Percentiles rank a stretch among this genome's conserved stretches.
Evolutionary conservation across 1,139 yeast genomes (phyloP).

Genomic region (Geotrichum europaeum): DNA sequence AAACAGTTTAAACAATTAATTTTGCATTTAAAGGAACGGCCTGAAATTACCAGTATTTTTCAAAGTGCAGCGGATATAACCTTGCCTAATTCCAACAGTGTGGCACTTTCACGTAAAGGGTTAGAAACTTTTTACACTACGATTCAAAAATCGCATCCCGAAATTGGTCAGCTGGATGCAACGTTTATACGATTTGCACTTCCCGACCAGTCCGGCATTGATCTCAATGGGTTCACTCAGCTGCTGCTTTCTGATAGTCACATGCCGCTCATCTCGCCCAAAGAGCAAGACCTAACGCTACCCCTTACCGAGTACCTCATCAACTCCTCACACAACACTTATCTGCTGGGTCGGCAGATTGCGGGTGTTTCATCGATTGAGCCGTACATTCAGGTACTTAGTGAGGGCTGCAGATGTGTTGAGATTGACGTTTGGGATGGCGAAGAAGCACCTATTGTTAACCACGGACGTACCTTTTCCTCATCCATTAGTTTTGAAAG

Average conservation of each 20-base stretch:
- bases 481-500: slow-evolving; percentile 60
- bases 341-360: slow-evolving; percentile 78
- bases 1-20: not conserved
- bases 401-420: slow-evolving; percentile 85
- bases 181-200: slow-evolving; percentile 9
- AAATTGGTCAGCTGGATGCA: not conserved
- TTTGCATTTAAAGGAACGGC: not conserved
- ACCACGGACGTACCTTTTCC: slow-evolving; percentile 84
- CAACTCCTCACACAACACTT: slow-evolving; percentile 93
- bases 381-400: slow-evolving; percentile 82
- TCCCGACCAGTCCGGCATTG: slow-evolving; percentile 6
- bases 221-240: slow-evolving; percentile 43
- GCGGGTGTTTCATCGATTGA: slow-evolving; percentile 85
- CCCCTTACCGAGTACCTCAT: slow-evolving; percentile 84
- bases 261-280: slow-evolving; percentile 33
- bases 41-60: slow-evolving; percentile 33
- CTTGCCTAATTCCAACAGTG: slow-evolving; percentile 14
- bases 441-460: slow-evolving; percentile 71
- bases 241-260: slow-evolving; percentile 47
- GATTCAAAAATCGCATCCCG: slow-evolving; percentile 39
- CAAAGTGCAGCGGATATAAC: slow-evolving; percentile 20
- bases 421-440: slow-evolving; percentile 98
- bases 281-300: slow-evolving; percentile 46
- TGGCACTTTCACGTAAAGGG: slow-evolving; percentile 33
- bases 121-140: slow-evolving; percentile 46